A percentile compares a stretch with the other conserved stretches of the same genome.
phyloP scores from a whole-genome alignment of 129 eudicot genomes.

The Artemisia argyi region DNA sequence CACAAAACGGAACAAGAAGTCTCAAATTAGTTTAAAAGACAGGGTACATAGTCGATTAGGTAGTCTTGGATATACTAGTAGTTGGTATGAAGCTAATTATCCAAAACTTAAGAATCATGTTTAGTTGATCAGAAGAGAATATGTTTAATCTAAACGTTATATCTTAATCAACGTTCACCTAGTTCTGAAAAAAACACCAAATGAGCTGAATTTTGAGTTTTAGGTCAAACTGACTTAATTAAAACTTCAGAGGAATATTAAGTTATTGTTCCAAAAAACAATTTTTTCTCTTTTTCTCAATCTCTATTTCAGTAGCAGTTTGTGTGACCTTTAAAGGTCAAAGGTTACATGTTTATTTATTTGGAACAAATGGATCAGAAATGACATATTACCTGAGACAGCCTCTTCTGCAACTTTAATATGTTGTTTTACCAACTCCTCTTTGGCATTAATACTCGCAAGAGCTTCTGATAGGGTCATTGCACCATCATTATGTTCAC shows the following conservation, averaged over 20 bases:
- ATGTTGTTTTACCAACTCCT: slow-evolving; percentile 38
- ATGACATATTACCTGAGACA: slow-evolving; percentile 34
- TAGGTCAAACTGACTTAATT: background rate
- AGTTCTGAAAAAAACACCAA: background rate
- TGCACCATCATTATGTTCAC: slow-evolving; percentile 25
- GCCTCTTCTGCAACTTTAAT: slow-evolving; percentile 48
- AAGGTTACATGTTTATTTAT: background rate
- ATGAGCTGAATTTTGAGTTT: slow-evolving; percentile 8
- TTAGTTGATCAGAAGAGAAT: too few relatives aligned
- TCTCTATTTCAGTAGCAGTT: background rate
- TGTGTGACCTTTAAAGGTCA: slow-evolving; percentile 19
- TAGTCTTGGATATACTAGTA: too few relatives aligned
- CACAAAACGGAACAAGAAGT: too few relatives aligned
- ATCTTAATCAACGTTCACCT: background rate
- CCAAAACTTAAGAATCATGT: too few relatives aligned
- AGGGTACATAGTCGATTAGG: too few relatives aligned
- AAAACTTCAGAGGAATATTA: background rate
- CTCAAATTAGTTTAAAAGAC: too few relatives aligned
- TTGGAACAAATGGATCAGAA: background rate
- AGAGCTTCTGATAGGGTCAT: slow-evolving; percentile 36
- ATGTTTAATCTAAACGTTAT: too few relatives aligned
- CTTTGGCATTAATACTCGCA: slow-evolving; percentile 34
- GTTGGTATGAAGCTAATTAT: too few relatives aligned
- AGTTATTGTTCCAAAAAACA: background rate
- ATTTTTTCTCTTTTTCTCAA: background rate